Base-by-base conservation (phyloP, 2,329 filamentous ascomycete genomes). In the Epichloe gansuensis region DNA sequence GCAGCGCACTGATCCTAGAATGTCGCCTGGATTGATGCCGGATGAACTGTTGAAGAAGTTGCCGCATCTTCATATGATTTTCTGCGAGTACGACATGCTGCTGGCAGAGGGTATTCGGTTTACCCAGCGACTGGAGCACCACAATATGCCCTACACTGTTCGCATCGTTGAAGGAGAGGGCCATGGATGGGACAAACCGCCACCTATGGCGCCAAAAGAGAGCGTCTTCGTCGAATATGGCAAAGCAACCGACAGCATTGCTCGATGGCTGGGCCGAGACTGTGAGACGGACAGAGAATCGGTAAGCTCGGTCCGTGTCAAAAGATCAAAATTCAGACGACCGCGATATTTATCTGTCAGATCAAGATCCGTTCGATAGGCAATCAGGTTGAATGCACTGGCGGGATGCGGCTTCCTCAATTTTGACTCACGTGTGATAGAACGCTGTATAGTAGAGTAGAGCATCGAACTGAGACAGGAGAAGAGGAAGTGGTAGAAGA, bases 51-150 rank as follows among this genome's bases (percentile, higher is more conserved):
- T 84, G 3, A 67, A 67, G 11, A 69, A 78, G 41, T 74, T 82
- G 3, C 69, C 74, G 0, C 74, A 76, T 15, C 64, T 84, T 3
- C 70, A 83, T 17, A 66, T 83, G 43, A 80, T 77, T 59, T 75
- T 82, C 3, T 85, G 81, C 65, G 81, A 85, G 66, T 78, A 75
- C 63, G 80, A 84, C 62, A 83, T 84, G 78, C 65, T 84, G n/a
- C 71, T 81, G 9, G 69, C 68, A 2, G 81, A 84, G 61, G 80
- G 78, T 11, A 69, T 83, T 55, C 70, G 73, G 4, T 83, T 90
- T 56, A 75, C 79, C 11, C 72, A 80, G 50, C 72, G 83, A 21
- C 64, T 89, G 8, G 64, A 70, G 47, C 47, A 55, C 5, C 55
- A 60, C 9, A 60, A 65, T 7, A 68, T 67, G 55, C 55, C 59